Evolutionary conservation across 1,139 yeast genomes (phyloP), one percentile per base, ranked within the genome.

Genomic region (Debaryomyces nepalensis): DNA sequence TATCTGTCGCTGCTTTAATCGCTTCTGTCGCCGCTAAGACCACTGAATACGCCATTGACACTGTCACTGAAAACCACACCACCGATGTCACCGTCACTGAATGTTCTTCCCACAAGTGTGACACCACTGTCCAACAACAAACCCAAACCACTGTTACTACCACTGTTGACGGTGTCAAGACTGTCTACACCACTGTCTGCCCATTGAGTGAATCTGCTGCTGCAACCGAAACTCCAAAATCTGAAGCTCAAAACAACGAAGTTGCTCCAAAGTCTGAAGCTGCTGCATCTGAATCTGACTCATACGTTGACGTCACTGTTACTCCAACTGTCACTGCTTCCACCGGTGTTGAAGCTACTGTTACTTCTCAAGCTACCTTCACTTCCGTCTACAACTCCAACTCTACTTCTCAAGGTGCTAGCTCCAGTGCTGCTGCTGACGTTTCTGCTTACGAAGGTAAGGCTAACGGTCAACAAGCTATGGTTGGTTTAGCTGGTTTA

Each of bases 121-220:
- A 53, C 41, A 57, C 63, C 38, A 53, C 64, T 40, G 52, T 49
- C 19, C 33, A 38, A 29, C 39, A 27, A 27, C 39, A 36, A 36
- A 27, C 33, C 32, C 54, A 53, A 46, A 55, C 71, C 26, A 58
- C 66, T 33, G 69, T 72, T 42, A 70, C 78, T 44, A 61, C 65
- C 37, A 73, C 80, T 33, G 64, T 65, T 30, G 54, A 64, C 38
- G 80, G 77, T 42, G 64, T 64, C 32, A 63, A 58, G 42, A 76
- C 81, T 34, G 57, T 58, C 33, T 74, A 70, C 68, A 73, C 81
- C 50, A 77, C 82, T 41, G 62, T 70, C 60, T 76, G 81, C 48
- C 79, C 79, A 46, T 57, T 60, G 42, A 35, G 61, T 47, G 61
- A 54, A 39, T 11, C 64, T 29, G 36, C 49, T 20, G 46, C 47